A percentile compares a stretch with the other conserved stretches of the same genome.
Evolutionary conservation across 2,329 filamentous ascomycete genomes (phyloP).

Genomic region (Phyllosticta ampelicida): DNA sequence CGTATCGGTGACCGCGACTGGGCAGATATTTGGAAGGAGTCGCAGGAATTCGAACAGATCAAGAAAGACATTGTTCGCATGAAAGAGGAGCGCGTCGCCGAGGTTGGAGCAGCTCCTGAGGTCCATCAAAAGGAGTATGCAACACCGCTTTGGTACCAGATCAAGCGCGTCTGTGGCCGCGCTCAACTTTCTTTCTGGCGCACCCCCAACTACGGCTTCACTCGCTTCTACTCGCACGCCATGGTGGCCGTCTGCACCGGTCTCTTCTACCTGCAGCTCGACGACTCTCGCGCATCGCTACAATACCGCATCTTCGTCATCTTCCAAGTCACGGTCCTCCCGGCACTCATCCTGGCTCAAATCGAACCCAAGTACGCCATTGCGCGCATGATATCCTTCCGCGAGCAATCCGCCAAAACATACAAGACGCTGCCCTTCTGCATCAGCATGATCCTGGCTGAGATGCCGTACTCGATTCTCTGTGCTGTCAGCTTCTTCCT

Average conservation of each 20-base stretch:
- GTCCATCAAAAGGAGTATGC: conserved; percentile 66
- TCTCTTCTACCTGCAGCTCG: conserved; percentile 66
- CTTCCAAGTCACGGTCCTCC: conserved; percentile 80
- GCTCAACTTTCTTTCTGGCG: conserved; percentile 76
- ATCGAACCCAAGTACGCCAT: conserved; percentile 78
- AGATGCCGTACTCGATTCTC: conserved; percentile 73
- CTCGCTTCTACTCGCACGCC: conserved; percentile 74
- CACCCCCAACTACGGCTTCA: conserved; percentile 81
- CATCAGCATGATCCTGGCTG: conserved; percentile 65
- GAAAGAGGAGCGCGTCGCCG: conserved; percentile 48
- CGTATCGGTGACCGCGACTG: conserved; percentile 67
- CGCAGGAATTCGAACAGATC: conserved; percentile 54
- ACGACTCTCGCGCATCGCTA: conserved; percentile 62
- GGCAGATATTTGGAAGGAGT: conserved; percentile 69
- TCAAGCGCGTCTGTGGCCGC: conserved; percentile 61
- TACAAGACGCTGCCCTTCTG: conserved; percentile 75
- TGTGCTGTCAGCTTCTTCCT: conserved; percentile 75
- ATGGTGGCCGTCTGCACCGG: conserved; percentile 69
- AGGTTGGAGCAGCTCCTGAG: conserved; percentile 32
- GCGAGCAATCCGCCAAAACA: conserved; percentile 76
- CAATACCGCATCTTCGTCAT: conserved; percentile 84
- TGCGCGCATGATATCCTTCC: conserved; percentile 71
- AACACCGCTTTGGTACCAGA: conserved; percentile 67
- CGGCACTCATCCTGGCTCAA: conserved; percentile 71
- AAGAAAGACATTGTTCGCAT: conserved; percentile 58